Conservation (phyloP, 495 filamentous ascomycete genomes). For the Daldinia vernicosa region DNA sequence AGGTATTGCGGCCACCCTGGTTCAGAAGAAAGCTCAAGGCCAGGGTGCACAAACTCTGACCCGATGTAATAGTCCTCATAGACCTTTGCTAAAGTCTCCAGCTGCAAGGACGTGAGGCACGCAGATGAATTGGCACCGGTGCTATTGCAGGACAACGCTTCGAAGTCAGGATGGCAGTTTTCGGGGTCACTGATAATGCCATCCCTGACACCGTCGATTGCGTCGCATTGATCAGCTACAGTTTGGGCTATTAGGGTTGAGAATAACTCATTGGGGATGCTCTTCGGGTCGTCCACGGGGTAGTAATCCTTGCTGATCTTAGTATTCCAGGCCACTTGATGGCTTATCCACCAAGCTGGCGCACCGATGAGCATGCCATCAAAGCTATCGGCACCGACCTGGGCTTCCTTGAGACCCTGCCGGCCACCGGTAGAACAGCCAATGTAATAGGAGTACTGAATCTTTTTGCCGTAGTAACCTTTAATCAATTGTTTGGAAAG, state of each 20-base stretch:
- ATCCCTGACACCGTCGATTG: slow-evolving; percentile 67
- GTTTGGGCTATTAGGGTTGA: slow-evolving; percentile 59
- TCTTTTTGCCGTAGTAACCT: slow-evolving; percentile 50
- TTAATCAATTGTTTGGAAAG: slow-evolving; percentile 47
- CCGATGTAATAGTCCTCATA: slow-evolving; percentile 57
- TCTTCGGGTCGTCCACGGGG: slow-evolving; percentile 53
- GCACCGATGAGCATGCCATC: slow-evolving; percentile 71
- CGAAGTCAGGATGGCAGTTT: slow-evolving; percentile 62
- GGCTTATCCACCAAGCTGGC: slow-evolving; percentile 56
- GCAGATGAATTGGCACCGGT: slow-evolving; percentile 42
- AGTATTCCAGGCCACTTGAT: slow-evolving; percentile 52
- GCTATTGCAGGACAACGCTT: slow-evolving; percentile 58
- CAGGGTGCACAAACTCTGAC: slow-evolving; percentile 61
- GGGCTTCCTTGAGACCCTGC: slow-evolving; percentile 60
- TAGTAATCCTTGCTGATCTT: slow-evolving; percentile 47
- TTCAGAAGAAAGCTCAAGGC: slow-evolving; percentile 50
- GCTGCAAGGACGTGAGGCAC: slow-evolving; percentile 64
- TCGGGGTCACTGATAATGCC: slow-evolving; percentile 68
- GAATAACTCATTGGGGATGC: slow-evolving; percentile 60
- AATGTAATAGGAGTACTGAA: slow-evolving; percentile 59
- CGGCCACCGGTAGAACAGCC: slow-evolving; percentile 67
- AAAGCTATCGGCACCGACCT: slow-evolving; percentile 60
- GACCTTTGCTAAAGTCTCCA: slow-evolving; percentile 59
- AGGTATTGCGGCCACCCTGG: slow-evolving; percentile 29
- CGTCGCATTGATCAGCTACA: slow-evolving; percentile 69